Percentiles rank a stretch among this genome's conserved stretches.
Evolutionary conservation across 345 rosid species (phyloP).

Genomic region (Brassica rapa): DNA sequence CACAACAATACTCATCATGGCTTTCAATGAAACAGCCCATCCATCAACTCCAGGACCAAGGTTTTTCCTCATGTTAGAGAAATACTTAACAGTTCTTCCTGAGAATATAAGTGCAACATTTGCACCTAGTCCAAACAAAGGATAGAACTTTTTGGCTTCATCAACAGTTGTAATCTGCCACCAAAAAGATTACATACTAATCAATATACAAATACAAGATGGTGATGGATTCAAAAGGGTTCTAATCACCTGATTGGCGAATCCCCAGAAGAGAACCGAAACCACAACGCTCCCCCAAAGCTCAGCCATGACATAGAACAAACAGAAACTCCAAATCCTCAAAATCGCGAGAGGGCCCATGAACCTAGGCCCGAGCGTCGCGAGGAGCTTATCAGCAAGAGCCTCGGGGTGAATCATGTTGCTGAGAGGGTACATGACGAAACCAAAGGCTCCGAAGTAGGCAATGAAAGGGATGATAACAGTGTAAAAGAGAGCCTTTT

Average conservation of each 20-base stretch:
- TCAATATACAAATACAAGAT: neutral
- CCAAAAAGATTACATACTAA: constrained; percentile 15
- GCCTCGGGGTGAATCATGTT: constrained; percentile 80
- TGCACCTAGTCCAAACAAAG: constrained; percentile 94
- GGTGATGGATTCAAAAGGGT: neutral
- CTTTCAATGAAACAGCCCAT: constrained; percentile 94
- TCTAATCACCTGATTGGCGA: constrained; percentile 85
- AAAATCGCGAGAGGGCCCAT: constrained; percentile 94
- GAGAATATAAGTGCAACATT: constrained; percentile 91
- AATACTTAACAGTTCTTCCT: constrained; percentile 93
- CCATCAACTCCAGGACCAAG: constrained; percentile 99
- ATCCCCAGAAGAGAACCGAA: constrained; percentile 97
- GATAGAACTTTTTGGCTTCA: constrained; percentile 95
- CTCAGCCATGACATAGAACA: constrained; percentile 99
- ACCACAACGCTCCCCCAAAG: constrained; percentile 98
- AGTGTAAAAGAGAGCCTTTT: constrained; percentile 81
- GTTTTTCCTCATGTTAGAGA: constrained; percentile 78
- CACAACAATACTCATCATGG: constrained; percentile 96
- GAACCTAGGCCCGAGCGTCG: constrained; percentile 77
- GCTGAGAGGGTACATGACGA: constrained; percentile 89
- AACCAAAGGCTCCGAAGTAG: constrained; percentile 94
- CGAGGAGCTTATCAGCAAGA: constrained; percentile 78
- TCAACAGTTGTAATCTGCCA: constrained; percentile 92
- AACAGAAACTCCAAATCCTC: constrained; percentile 96
- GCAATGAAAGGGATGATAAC: constrained; percentile 88